A percentile compares a stretch with the other conserved stretches of the same genome.
Evolutionary conservation across 345 rosid genomes (phyloP).

Genomic region (Eucalyptus urophylla): DNA sequence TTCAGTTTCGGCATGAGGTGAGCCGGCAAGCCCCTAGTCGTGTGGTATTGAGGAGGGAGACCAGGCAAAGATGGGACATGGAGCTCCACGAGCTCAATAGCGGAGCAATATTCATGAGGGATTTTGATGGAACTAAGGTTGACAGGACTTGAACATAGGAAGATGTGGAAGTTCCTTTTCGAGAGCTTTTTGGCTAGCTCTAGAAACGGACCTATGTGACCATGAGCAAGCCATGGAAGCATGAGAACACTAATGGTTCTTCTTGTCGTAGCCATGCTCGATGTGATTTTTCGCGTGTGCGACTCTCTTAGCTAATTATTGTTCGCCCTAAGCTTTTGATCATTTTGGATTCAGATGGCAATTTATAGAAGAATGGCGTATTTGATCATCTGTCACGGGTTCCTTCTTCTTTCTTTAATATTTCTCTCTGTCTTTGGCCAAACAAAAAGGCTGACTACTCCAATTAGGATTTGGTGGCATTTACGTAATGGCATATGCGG

Average conservation of each 20-base stretch:
- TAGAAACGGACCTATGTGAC: constrained; percentile 30
- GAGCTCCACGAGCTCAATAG: constrained; percentile 18
- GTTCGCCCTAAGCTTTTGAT: background rate
- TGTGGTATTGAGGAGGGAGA: constrained; percentile 35
- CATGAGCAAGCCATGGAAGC: constrained; percentile 41
- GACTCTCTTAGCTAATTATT: background rate
- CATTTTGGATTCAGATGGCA: background rate
- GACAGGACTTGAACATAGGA: constrained; percentile 18
- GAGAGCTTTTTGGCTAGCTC: constrained; percentile 27
- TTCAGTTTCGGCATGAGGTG: constrained; percentile 19
- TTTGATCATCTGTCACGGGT: background rate
- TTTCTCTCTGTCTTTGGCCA: background rate
- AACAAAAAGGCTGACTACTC: background rate
- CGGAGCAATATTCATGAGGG: background rate
- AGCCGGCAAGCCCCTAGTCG: constrained; percentile 20
- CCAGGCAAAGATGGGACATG: constrained; percentile 13
- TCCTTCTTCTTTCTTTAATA: background rate
- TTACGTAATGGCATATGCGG: background rate
- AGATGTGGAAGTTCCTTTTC: constrained; percentile 3
- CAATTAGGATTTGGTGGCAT: background rate
- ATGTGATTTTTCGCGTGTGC: background rate
- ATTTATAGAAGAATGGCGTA: background rate
- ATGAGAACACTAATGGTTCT: constrained; percentile 8
- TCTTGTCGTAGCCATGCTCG: background rate
- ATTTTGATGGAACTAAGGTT: constrained; percentile 4